phyloP scores from a whole-genome alignment of 2,329 filamentous ascomycete species.

The Cordyceps farinosa region DNA sequence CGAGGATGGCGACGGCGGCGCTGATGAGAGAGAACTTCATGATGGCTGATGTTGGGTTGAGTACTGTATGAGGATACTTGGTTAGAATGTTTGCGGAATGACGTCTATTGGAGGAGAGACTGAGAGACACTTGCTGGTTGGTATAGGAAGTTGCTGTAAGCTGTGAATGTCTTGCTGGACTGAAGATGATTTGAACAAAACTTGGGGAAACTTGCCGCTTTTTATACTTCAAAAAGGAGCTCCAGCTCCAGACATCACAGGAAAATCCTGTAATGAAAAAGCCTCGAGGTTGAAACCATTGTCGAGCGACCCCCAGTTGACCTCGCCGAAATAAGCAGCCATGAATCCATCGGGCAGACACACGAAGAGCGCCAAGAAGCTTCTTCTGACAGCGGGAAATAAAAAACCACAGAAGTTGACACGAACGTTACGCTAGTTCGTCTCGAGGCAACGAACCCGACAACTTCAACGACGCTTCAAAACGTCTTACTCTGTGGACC shows the following conservation, averaged over 20 bases:
- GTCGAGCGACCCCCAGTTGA: too few species aligned
- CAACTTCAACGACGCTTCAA: too few species aligned
- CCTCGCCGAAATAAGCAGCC: too few species aligned
- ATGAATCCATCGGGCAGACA: too few species aligned
- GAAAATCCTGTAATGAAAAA: too few species aligned
- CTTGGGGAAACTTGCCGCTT: too few species aligned
- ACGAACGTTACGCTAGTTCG: not conserved
- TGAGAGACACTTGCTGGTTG: not conserved
- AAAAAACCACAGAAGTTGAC: not conserved
- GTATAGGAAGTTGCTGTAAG: not conserved
- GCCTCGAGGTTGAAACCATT: too few species aligned
- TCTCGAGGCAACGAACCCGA: not conserved
- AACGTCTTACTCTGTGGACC: not conserved
- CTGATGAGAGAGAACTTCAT: slow-evolving; percentile 12
- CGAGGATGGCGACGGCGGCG: not conserved
- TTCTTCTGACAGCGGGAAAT: not conserved
- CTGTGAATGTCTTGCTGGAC: too few species aligned
- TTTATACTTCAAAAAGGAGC: too few species aligned
- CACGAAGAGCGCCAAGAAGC: not conserved
- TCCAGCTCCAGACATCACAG: too few species aligned
- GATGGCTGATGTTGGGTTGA: not conserved
- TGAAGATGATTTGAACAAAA: too few species aligned
- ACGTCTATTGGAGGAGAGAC: not conserved
- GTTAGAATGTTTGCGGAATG: not conserved
- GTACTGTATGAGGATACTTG: not conserved